A percentile compares a stretch with the other conserved stretches of the same genome.
Evolutionary conservation across 2,329 filamentous ascomycete species (phyloP).

Genomic region (Fusarium sp.): DNA sequence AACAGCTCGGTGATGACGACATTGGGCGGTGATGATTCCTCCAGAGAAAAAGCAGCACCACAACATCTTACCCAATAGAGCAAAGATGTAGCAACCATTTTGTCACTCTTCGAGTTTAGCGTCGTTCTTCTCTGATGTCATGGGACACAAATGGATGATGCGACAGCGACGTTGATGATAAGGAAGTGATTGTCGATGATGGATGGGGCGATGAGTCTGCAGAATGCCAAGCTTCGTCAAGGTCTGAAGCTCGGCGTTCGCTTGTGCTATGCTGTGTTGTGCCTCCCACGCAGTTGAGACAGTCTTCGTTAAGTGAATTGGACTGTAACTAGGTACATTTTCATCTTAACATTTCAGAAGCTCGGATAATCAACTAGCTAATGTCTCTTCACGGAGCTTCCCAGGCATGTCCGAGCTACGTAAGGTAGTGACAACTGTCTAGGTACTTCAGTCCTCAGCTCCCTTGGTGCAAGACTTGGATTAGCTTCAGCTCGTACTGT

Average conservation of each 20-base stretch:
- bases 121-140: constrained; percentile 38
- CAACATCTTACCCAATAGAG: constrained; percentile 32
- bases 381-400: constrained; percentile 12
- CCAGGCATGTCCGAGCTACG: constrained; percentile 8
- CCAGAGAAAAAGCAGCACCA: constrained; percentile 13
- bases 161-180: constrained; percentile 24
- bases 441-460: constrained; percentile 17
- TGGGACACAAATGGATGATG: constrained; percentile 35
- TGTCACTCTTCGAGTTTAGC: constrained; percentile 25
- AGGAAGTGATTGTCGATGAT: constrained; percentile 37
- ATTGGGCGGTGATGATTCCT: constrained; percentile 15
- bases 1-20: constrained; percentile 36
- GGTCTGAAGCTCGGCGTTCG: constrained; percentile 11
- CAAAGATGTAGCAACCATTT: constrained; percentile 20
- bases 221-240: constrained; percentile 27
- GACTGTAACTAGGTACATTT: neutral
- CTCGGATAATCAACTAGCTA: neutral
- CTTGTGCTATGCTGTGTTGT: constrained; percentile 4
- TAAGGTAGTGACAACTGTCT: neutral
- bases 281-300: neutral
- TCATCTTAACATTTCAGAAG: neutral
- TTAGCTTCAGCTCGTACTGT: constrained; percentile 31
- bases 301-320: constrained; percentile 9
- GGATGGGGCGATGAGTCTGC: constrained; percentile 10
- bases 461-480: constrained; percentile 14